phyloP scores from a whole-genome alignment of 2,329 filamentous ascomycete species.

The Bertia moriformis region DNA sequence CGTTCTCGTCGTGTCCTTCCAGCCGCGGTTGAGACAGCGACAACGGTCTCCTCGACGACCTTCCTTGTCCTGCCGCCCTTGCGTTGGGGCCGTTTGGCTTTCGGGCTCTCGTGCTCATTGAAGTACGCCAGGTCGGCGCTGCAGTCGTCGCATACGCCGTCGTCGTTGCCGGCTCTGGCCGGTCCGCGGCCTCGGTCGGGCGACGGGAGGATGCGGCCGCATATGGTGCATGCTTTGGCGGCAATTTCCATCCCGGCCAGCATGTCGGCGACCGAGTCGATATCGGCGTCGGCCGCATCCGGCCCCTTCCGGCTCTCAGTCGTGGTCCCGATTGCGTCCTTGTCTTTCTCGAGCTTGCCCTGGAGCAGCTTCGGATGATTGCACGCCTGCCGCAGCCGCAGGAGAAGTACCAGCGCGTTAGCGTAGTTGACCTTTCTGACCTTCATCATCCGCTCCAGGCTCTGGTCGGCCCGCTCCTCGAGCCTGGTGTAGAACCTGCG shows the following conservation, averaged over 20 bases:
- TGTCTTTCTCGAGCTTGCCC: slow-evolving; percentile 73
- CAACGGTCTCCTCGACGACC: slow-evolving; percentile 6
- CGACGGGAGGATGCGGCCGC: slow-evolving; percentile 55
- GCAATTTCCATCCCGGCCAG: slow-evolving; percentile 72
- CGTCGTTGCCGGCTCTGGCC: slow-evolving; percentile 17
- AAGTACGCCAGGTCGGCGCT: slow-evolving; percentile 58
- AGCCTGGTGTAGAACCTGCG: slow-evolving; percentile 73
- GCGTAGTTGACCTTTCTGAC: slow-evolving; percentile 74
- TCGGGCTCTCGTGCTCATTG: slow-evolving; percentile 26
- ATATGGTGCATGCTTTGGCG: slow-evolving; percentile 70
- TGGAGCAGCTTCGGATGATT: slow-evolving; percentile 85
- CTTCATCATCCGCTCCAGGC: slow-evolving; percentile 77
- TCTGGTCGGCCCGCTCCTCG: slow-evolving; percentile 70
- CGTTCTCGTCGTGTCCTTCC: slow-evolving; percentile 19
- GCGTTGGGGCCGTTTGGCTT: slow-evolving; percentile 20
- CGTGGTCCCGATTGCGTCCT: slow-evolving; percentile 60
- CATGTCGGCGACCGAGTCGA: slow-evolving; percentile 74
- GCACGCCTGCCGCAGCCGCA: slow-evolving; percentile 81
- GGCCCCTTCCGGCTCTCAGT: slow-evolving; percentile 27
- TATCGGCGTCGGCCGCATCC: slow-evolving; percentile 41
- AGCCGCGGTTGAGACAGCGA: slow-evolving; percentile 10
- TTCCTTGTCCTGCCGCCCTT: slow-evolving; percentile 7
- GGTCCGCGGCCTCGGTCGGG: slow-evolving; percentile 28
- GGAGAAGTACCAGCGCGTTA: slow-evolving; percentile 79
- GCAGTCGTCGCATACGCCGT: slow-evolving; percentile 56